Evolutionary conservation across 106 monocot species (phyloP).

Genomic region (Dendrobium chrysotoxum): DNA sequence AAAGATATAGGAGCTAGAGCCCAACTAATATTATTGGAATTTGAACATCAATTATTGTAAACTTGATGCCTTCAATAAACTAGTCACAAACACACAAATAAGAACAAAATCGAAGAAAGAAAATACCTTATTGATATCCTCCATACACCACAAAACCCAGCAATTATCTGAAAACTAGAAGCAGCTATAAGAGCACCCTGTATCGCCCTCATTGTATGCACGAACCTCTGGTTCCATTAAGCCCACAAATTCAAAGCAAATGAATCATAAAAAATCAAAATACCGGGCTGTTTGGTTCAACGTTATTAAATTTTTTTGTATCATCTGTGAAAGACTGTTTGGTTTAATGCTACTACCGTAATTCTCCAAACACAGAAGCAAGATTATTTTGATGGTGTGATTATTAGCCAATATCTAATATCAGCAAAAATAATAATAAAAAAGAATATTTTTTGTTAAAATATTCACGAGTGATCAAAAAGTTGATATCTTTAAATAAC

Average conservation of each 20-base stretch:
- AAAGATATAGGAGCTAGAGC: neutral
- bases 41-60: neutral
- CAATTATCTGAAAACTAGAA: slow-evolving; percentile 52
- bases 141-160: slow-evolving; percentile 84
- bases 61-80: neutral
- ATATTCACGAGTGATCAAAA: neutral
- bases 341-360: too few species aligned
- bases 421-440: neutral
- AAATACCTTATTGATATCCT: slow-evolving; percentile 71
- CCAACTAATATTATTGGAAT: neutral
- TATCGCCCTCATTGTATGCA: slow-evolving; percentile 59
- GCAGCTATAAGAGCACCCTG: slow-evolving; percentile 82
- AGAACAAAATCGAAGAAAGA: neutral
- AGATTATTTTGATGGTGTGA: neutral
- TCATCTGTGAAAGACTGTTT: too few species aligned
- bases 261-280: neutral
- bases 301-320: too few species aligned
- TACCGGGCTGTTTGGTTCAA: neutral
- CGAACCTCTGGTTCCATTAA: slow-evolving; percentile 49
- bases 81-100: neutral
- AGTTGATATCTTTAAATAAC: neutral
- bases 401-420: neutral
- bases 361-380: too few species aligned
- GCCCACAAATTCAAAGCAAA: neutral
- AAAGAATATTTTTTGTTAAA: neutral